These are phyloP conservation scores for Metschnikowia orientalis DNA, from an alignment of 805 yeast species.

Conservation along the genomic window DNA sequence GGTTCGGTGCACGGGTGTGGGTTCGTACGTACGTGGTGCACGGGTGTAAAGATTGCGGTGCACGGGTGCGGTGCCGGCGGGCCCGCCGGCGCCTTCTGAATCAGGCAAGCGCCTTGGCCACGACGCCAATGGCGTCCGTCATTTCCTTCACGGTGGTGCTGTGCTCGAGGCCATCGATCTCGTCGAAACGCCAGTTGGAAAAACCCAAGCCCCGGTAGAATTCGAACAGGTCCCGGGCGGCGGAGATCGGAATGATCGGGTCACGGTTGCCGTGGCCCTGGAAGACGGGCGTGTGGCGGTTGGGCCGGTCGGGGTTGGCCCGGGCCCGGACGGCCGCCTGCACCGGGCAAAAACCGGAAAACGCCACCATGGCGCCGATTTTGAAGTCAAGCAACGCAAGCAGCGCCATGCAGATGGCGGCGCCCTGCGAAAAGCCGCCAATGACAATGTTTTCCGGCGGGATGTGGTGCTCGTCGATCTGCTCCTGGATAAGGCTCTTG, in stretches of 20 bases:
- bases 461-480: constrained; percentile 47
- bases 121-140: constrained; percentile 40
- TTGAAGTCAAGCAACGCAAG: constrained; percentile 51
- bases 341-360: constrained; percentile 70
- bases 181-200: constrained; percentile 37
- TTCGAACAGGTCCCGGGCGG: constrained; percentile 39
- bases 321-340: constrained; percentile 15
- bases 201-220: constrained; percentile 48
- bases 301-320: constrained; percentile 28
- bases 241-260: constrained; percentile 49
- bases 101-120: constrained; percentile 23
- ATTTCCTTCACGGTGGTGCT: constrained; percentile 66
- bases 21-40: no score
- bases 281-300: constrained; percentile 69
- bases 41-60: no score
- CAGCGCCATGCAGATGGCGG: constrained; percentile 67
- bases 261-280: constrained; percentile 87
- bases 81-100: no score
- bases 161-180: constrained; percentile 65
- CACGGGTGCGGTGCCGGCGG: no score
- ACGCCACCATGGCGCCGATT: constrained; percentile 71
- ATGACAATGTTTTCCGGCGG: constrained; percentile 67
- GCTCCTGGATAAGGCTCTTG: constrained; percentile 46
- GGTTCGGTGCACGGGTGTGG: no score
- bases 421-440: constrained; percentile 97